Percentiles rank a stretch among this genome's conserved stretches.
phyloP scores from a whole-genome alignment of 2,329 filamentous ascomycete species.

The Fusarium sacchari region DNA sequence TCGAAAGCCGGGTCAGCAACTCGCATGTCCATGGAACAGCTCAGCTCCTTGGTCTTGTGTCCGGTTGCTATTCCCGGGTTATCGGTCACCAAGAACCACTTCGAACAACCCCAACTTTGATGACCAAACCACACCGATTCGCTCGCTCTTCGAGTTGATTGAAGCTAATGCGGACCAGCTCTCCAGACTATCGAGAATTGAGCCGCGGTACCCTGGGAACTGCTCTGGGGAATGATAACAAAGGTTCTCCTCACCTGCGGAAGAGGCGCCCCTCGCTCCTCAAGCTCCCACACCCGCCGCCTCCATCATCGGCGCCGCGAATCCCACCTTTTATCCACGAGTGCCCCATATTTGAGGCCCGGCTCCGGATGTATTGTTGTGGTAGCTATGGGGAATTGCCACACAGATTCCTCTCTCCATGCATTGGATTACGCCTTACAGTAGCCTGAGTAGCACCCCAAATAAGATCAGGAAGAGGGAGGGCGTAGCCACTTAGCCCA shows the following conservation, averaged over 20 bases:
- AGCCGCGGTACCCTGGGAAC: conserved; percentile 3
- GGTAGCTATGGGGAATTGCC: not conserved
- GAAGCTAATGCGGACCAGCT: conserved; percentile 18
- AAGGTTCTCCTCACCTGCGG: not conserved
- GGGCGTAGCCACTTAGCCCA: conserved; percentile 22
- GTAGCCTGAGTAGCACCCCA: not conserved
- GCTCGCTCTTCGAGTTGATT: conserved; percentile 9
- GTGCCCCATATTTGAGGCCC: conserved; percentile 37
- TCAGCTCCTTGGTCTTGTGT: not conserved
- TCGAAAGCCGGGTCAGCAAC: conserved; percentile 19
- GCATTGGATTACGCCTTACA: not conserved
- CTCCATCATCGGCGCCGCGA: conserved; percentile 24
- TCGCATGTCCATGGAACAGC: conserved; percentile 13
- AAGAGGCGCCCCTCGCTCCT: not conserved
- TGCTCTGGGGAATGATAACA: conserved; percentile 18
- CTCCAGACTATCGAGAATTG: conserved; percentile 25
- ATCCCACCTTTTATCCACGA: conserved; percentile 26
- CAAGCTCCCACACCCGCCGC: conserved; percentile 18
- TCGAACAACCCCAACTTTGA: conserved; percentile 12
- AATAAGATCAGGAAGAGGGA: not conserved
- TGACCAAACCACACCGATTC: conserved; percentile 27
- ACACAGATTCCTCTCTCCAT: not conserved
- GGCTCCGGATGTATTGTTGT: conserved; percentile 34
- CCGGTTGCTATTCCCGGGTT: conserved; percentile 23
- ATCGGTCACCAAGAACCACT: conserved; percentile 11